These are phyloP conservation scores for Leucoagaricus sp. DNA, from an alignment of 1,284 basidiomycete species.

Conservation along the genomic window DNA sequence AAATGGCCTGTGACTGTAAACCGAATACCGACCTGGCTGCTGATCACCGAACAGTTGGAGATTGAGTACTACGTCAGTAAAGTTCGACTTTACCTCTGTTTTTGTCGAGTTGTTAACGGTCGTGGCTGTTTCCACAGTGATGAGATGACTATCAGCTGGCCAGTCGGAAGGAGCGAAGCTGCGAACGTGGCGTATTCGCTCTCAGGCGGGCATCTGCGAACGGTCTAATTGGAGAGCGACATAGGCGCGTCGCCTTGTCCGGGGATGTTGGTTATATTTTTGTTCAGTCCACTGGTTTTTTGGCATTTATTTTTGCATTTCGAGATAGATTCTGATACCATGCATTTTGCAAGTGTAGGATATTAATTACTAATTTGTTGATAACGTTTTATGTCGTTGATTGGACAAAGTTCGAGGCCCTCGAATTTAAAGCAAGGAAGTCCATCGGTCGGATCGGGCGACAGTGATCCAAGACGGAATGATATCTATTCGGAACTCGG, in stretches of 20 bases:
- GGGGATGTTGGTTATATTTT: slow-evolving; percentile 5
- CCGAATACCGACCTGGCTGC: not conserved
- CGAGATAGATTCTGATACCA: not conserved
- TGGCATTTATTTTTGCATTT: slow-evolving; percentile 1
- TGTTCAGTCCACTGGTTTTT: not conserved
- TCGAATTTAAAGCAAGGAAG: not conserved
- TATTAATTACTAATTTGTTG: slow-evolving; percentile 4
- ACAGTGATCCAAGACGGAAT: not conserved
- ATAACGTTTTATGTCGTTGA: not conserved
- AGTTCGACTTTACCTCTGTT: slow-evolving; percentile 9
- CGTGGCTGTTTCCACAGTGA: slow-evolving; percentile 1
- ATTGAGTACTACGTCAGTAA: slow-evolving; percentile 74
- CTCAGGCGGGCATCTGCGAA: not conserved
- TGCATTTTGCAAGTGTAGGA: not conserved
- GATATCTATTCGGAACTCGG: not conserved
- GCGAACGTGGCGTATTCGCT: slow-evolving; percentile 2
- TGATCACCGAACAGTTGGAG: slow-evolving; percentile 54
- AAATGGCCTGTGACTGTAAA: not conserved
- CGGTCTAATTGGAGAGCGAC: not conserved
- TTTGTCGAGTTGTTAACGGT: not conserved
- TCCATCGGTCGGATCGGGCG: not conserved
- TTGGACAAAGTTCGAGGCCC: not conserved
- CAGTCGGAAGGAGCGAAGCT: not conserved
- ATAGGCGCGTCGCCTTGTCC: not conserved
- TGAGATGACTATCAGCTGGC: not conserved